phyloP scores from a whole-genome alignment of 768 basidiomycete species.

The Tylopilus rubrobrunneus region DNA sequence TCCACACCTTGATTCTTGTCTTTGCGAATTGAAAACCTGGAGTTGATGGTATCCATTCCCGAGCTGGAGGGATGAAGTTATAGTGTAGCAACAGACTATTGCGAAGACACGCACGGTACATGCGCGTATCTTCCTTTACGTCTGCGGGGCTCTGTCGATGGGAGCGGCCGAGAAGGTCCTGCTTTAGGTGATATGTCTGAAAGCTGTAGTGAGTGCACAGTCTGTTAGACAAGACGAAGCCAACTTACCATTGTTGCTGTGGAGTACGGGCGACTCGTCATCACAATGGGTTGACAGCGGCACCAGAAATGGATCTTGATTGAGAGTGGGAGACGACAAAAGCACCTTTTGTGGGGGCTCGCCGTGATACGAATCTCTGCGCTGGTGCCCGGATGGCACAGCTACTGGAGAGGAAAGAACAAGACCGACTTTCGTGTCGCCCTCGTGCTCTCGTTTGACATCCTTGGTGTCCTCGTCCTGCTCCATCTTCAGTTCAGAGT shows the following conservation, averaged over 20 bases:
- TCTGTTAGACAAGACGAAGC: neutral
- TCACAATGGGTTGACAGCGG: neutral
- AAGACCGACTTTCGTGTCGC: neutral
- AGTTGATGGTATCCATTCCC: conserved; percentile 50
- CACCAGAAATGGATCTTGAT: conserved; percentile 10
- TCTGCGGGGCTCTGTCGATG: conserved; percentile 36
- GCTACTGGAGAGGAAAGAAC: neutral
- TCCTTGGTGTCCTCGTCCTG: conserved; percentile 7
- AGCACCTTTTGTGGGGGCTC: conserved; percentile 7
- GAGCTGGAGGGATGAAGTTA: conserved; percentile 16
- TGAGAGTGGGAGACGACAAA: conserved; percentile 1
- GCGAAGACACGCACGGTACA: conserved; percentile 28
- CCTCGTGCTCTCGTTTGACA: neutral
- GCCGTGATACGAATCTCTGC: conserved; percentile 17
- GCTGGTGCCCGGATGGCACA: conserved; percentile 4
- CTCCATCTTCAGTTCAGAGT: conserved; percentile 13
- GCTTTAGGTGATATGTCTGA: conserved; percentile 15
- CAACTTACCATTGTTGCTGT: conserved; percentile 11
- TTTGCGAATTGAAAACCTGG: conserved; percentile 63
- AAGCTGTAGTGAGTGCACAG: neutral
- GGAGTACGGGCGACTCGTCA: neutral
- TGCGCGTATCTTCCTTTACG: conserved; percentile 59
- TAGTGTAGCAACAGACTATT: neutral
- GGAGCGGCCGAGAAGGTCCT: conserved; percentile 6
- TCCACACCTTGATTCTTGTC: conserved; percentile 58